Evolutionary conservation across 2,329 filamentous ascomycete genomes (phyloP), one percentile per base, ranked within the genome.

Genomic region (Phaeosphaeria sp.): DNA sequence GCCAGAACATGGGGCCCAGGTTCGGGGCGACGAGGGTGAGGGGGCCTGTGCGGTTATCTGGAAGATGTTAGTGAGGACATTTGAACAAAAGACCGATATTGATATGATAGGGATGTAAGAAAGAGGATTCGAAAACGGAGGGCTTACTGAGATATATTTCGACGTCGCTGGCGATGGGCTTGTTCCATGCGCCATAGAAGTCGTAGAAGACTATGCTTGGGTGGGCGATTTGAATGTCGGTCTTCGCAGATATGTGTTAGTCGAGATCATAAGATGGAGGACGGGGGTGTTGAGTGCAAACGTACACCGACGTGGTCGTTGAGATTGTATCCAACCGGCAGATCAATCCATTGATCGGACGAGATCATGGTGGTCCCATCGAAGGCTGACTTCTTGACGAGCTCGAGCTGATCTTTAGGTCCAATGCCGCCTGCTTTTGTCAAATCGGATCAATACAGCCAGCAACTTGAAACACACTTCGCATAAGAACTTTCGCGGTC

Each of bases 401-500:
- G 72, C 47, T 75, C 65, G 39, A 82, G 74, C 60, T 78, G 73
- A 50, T 78, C 77, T n/a, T 69, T 69, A 4, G 87, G 87, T 1
- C 88, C 89, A 62, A 89, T 91, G 63, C 89, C 87, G 77, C 65
- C 65, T 69, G 18, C 45, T 15, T 17, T 18, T 8, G 2, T 33
- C 59, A 25, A 55, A 30, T 18, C 44, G 4, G 6, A 1, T 6
- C 22, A 20, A 6, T 17, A 9, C 30, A 9, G 6, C 43, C 24
- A 1, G 6, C 77, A 2, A n/a, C 1, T n/a, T 11, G 13, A 9
- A 2, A 64, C 64, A 52, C 51, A 66, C 85, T 88, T 66, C 87
- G 81, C 70, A 90, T 79, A 1, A 91, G 80, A 46, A 91, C 77
- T 73, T 89, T 89, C 13, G 87, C 82, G 1, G 87, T 87, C 13